Evolutionary conservation across 177 flowering plant species (phyloP).

Genomic region (Vitis hybrid): DNA sequence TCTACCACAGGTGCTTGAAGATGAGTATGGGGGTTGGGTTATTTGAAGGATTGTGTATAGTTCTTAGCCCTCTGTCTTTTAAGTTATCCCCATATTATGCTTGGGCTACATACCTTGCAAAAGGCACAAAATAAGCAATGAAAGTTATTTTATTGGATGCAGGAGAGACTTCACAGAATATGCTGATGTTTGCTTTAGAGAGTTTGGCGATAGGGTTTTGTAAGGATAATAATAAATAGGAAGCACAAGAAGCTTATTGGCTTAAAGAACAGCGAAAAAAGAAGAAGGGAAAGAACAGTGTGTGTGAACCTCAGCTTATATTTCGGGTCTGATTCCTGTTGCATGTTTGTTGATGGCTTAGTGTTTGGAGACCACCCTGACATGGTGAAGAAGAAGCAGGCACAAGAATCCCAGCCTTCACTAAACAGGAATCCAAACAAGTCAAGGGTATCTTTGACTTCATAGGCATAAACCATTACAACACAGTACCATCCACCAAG

Average conservation of each 20-base stretch:
- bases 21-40: slow-evolving; percentile 55
- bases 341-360: slow-evolving; percentile 36
- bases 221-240: too few species aligned
- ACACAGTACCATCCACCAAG: slow-evolving; percentile 8
- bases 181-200: slow-evolving; percentile 42
- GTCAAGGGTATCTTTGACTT: slow-evolving; percentile 44
- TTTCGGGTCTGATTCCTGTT: neutral
- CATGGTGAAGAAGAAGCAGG: slow-evolving; percentile 30
- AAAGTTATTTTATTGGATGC: slow-evolving; percentile 23
- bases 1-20: slow-evolving; percentile 48
- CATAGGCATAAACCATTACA: slow-evolving; percentile 38
- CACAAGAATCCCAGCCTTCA: slow-evolving; percentile 19
- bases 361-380: slow-evolving; percentile 16
- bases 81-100: neutral
- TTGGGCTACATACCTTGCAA: neutral
- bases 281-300: too few species aligned
- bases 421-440: slow-evolving; percentile 19
- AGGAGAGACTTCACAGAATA: slow-evolving; percentile 27
- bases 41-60: slow-evolving; percentile 41
- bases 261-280: too few species aligned
- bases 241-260: too few species aligned
- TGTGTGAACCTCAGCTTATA: too few species aligned
- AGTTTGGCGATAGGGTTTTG: slow-evolving; percentile 43
- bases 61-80: neutral
- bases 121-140: neutral